Evolutionary conservation across 2,329 filamentous ascomycete species (phyloP).

Genomic region (Curvularia hawaiiensis): DNA sequence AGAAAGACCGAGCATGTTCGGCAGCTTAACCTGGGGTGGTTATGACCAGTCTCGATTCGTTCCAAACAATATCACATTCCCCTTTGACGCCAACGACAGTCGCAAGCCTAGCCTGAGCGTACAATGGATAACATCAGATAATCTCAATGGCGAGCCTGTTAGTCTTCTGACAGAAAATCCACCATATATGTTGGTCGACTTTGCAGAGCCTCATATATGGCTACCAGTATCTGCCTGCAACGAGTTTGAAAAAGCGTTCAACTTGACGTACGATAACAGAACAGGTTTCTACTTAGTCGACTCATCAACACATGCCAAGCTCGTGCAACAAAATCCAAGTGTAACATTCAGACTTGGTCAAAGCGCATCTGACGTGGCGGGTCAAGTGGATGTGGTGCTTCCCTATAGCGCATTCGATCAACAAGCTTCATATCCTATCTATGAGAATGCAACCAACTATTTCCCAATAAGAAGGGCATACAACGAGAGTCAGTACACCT

Average conservation of each 20-base stretch:
- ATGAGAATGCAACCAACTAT: conserved; percentile 67
- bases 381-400: conserved; percentile 21
- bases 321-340: conserved; percentile 14
- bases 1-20: conserved; percentile 8
- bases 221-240: conserved; percentile 44
- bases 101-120: conserved; percentile 2
- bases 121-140: neutral
- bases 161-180: conserved; percentile 18
- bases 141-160: conserved; percentile 19
- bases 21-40: conserved; percentile 46
- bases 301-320: conserved; percentile 29
- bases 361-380: neutral
- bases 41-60: conserved; percentile 44
- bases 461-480: conserved; percentile 65
- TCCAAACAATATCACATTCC: conserved; percentile 8
- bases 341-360: neutral
- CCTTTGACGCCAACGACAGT: conserved; percentile 23
- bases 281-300: conserved; percentile 45
- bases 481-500: conserved; percentile 60
- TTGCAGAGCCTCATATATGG: conserved; percentile 46
- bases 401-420: conserved; percentile 55
- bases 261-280: conserved; percentile 41
- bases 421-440: conserved; percentile 54
- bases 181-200: conserved; percentile 40
- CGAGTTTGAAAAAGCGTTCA: conserved; percentile 44